Evolutionary conservation across 1,139 yeast species (phyloP), one percentile per base, ranked within the genome.

Genomic region (Waltiozyma sp.): DNA sequence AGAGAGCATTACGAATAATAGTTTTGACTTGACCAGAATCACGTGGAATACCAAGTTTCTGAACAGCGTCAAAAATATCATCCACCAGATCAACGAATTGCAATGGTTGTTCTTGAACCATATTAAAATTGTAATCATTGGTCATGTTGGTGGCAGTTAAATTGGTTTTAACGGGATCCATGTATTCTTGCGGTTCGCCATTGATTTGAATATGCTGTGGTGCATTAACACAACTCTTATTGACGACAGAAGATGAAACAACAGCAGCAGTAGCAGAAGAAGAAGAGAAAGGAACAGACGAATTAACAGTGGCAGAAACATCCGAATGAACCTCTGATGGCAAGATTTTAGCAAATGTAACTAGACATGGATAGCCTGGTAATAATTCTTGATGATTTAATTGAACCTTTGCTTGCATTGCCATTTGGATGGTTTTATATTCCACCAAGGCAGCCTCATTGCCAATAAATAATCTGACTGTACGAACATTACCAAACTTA

Each of bases 341-440:
- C 36, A 71, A 59, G 31, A 80, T 68, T 54, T 76, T 77, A 4
- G 87, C 89, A 67, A 80, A 82, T 0, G 83, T 80, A 40, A 78
- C 79, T 43, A 74, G 69, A 56, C 85, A 72, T 26, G 75, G 69
- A 38, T 70, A 68, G 1, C 95, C 95, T 1, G 89, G 83, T 47
- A 80, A 75, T 37, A 91, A 69, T 57, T 89, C 96, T 52, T 80
- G 77, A 49, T 88, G 94, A 56, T 83, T 84, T 56, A 88, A 73
- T 41, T 71, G 76, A 5, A 84, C 82, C 56, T 80, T 80, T 41
- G 95, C 86, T 39, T 71, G 73, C 70, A 84, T 77, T 13, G 97
- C 95, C 37, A 78, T 68, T 40, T 86, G 95, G 14, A 83, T 65
- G 35, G 72, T 68, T 4, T 74, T 69, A 62, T 86, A 88, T 60